Evolutionary conservation across 2,329 filamentous ascomycete genomes (phyloP).

Genomic region (Beauveria rudraprayagi): DNA sequence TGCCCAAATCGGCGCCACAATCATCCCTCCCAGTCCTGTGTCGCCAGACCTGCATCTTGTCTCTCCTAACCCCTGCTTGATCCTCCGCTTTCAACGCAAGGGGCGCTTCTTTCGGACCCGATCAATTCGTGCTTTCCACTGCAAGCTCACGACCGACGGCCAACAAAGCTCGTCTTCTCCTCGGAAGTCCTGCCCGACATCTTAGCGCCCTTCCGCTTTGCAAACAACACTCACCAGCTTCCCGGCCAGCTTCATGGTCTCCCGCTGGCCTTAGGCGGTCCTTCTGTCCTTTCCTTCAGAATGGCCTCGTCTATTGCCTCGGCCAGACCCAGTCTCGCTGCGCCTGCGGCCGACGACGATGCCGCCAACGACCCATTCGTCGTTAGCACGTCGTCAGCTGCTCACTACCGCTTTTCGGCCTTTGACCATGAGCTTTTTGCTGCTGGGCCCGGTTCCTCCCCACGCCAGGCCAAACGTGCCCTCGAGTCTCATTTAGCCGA

Average conservation of each 20-base stretch:
- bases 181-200: not conserved
- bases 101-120: not conserved
- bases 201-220: not conserved
- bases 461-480: constrained; percentile 78
- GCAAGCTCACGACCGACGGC: not conserved
- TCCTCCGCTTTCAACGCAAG: constrained; percentile 10
- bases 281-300: constrained; percentile 16
- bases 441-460: constrained; percentile 67
- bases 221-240: not conserved
- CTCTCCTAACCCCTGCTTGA: constrained; percentile 9
- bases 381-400: constrained; percentile 34
- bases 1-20: not conserved
- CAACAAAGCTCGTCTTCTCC: not conserved
- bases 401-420: constrained; percentile 65
- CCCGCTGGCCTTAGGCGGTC: constrained; percentile 9
- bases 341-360: constrained; percentile 36
- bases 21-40: not conserved
- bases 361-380: constrained; percentile 50
- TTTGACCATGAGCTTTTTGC: constrained; percentile 78
- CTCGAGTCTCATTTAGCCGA: constrained; percentile 88
- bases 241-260: constrained; percentile 11
- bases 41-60: constrained; percentile 3
- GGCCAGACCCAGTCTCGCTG: constrained; percentile 34
- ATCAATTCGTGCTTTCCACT: not conserved
- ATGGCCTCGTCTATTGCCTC: constrained; percentile 38